Base-by-base conservation (phyloP, 345 rosid genomes). In the Anastatica hierochuntica region DNA sequence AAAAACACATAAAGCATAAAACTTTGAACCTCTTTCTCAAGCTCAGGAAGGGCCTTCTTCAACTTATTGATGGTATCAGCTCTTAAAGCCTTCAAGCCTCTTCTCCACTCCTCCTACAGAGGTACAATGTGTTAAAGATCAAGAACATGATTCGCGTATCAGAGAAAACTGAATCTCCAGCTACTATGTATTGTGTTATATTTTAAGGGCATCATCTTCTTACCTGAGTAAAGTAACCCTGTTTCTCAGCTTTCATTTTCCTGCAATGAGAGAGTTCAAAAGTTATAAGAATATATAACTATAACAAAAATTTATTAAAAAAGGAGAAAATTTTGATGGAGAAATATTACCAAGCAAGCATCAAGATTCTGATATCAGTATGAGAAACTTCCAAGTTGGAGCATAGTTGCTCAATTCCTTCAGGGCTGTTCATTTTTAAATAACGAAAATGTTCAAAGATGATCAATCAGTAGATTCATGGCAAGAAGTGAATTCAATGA, bases 221-320 rank as follows among this genome's bases (percentile, higher is more conserved):
- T 73, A 86, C 98, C 83, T 79, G 58, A 29, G 94, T 92, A 57
- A 92, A 92, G 76, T 92, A 92, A 55, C 95, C 98, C 52, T 88
- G 98, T 72, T 81, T 92, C 75, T 88, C 96, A 36, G 95, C 74
- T 74, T 80, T 84, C 98, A 92, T 88, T 70, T 85, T 92, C 98
- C 98, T 92, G 82, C 17, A 0, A 68, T 5, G 26, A 15, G 13
- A 37, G 60, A 47, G 37, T 15, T 60, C 12, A 14, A 43, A 42
- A 20, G 50, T 33, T 56, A 55, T 44, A 53, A 54, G 45, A 7
- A 31, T 9, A 56, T 26, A 45, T 54, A 17, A 48, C 8, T 6
- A 18, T 48, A 37, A 62, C 52, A 21, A 14, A 16, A 29, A 23
- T 11, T 29, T 39, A n/a, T n/a, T n/a, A n/a, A n/a, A n/a, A n/a